A percentile compares a stretch with the other conserved stretches of the same genome.
These are phyloP conservation scores for Talaromyces adpressus DNA, from an alignment of 495 filamentous ascomycete genomes.

Conservation along the genomic window DNA sequence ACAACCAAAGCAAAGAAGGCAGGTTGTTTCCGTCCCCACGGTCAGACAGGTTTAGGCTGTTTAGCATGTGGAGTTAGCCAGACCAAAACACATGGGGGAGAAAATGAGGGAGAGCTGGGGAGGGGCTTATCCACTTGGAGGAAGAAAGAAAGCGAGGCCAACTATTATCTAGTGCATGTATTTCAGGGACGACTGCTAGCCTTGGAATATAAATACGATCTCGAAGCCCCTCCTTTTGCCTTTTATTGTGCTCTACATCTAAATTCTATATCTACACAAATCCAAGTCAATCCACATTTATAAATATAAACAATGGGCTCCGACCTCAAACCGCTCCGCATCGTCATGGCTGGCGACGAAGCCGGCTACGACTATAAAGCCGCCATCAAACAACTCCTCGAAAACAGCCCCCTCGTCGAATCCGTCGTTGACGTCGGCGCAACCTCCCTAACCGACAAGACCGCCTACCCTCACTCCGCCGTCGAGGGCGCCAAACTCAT, in stretches of 20 bases:
- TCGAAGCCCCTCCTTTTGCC: background rate
- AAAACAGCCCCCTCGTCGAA: constrained; percentile 57
- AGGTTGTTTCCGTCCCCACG: background rate
- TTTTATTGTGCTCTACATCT: background rate
- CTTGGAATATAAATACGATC: background rate
- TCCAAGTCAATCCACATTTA: background rate
- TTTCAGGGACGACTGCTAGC: background rate
- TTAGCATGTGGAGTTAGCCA: background rate
- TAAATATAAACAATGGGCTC: constrained; percentile 23
- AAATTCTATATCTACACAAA: background rate
- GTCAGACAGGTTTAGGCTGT: background rate
- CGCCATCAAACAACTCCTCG: constrained; percentile 66
- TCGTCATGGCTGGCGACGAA: constrained; percentile 61
- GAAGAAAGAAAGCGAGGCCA: background rate
- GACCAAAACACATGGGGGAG: background rate
- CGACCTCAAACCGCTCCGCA: constrained; percentile 41
- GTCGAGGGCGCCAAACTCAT: constrained; percentile 64
- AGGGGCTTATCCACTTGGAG: background rate
- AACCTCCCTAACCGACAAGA: constrained; percentile 60
- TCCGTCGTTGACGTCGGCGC: constrained; percentile 67
- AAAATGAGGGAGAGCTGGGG: background rate
- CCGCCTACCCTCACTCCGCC: constrained; percentile 76
- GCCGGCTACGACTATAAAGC: constrained; percentile 75
- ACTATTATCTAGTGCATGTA: background rate
- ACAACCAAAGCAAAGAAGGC: background rate